Evolutionary conservation across 2,329 filamentous ascomycete species (phyloP), one percentile per base, ranked within the genome.

Genomic region (Cytospora mali): DNA sequence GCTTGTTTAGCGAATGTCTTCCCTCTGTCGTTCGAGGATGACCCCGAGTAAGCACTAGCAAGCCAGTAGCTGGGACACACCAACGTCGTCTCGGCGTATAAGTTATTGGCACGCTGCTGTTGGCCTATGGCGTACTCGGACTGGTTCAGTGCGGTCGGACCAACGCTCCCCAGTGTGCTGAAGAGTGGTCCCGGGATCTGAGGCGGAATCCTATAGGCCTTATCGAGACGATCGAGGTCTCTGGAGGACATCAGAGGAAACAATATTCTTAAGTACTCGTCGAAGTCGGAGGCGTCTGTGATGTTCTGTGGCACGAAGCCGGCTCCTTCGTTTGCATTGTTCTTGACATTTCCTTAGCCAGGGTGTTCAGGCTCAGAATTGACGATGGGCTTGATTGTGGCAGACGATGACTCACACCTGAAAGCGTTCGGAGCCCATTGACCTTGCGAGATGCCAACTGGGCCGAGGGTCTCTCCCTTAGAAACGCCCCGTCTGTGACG

Each of bases 21-120:
- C 62, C 68, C 54, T 59, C 60, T 46, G 9, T 72, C 73, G 13
- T 33, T n/a, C 0, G 48, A n/a, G 31, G 53, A 54, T 4, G 66
- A 51, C 1, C 71, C 72, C 1, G 71, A 70, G 62, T 75, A 84
- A 0, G 80, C 80, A 31, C 75, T 73, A 1, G 78, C 76, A 48
- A 83, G 71, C 81, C 80, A 84, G 71, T 84, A 84, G 0, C 77
- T 76, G 0, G 82, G 79, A 67, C 82, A 85, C 14, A 82, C 75
- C 58, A 84, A 84, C 0, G 80, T 83, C 1, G 77, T 76, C 71
- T 85, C 82, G 42, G 75, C 80, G 66, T 80, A 82, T 51, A 84
- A 76, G 65, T 81, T 79, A 62, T 77, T 72, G 11, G 80, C 81
- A 13, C 78, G 75, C 64, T 84, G 80, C 63, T 84, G 81, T 59